These are phyloP conservation scores for Colletotrichum orbiculare DNA, from an alignment of 2,329 filamentous ascomycete genomes.

Conservation along the genomic window DNA sequence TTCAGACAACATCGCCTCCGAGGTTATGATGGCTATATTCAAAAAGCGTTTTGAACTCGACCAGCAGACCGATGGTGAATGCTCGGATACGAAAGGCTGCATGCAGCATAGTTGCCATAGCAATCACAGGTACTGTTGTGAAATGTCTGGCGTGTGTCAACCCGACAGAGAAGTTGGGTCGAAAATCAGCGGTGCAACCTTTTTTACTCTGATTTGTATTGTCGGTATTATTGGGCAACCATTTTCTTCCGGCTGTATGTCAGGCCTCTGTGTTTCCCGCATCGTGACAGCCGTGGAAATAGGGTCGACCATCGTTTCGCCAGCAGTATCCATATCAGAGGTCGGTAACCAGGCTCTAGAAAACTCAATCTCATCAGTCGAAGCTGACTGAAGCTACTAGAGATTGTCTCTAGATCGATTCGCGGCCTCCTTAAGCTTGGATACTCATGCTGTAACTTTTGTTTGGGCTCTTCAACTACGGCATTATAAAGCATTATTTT, in stretches of 20 bases:
- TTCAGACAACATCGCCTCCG: conserved; percentile 44
- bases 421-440: conserved; percentile 46
- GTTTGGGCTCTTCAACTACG: too few species aligned
- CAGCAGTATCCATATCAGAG: conserved; percentile 45
- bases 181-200: conserved; percentile 39
- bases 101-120: conserved; percentile 47
- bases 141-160: conserved; percentile 43
- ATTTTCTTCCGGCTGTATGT: conserved; percentile 42
- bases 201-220: conserved; percentile 49
- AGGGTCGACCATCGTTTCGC: conserved; percentile 42
- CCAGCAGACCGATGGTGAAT: conserved; percentile 40
- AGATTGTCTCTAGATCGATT: conserved; percentile 44
- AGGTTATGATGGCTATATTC: conserved; percentile 44
- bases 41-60: conserved; percentile 41
- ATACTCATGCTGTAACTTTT: conserved; percentile 42
- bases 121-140: conserved; percentile 44
- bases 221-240: conserved; percentile 48
- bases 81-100: conserved; percentile 45
- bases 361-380: too few species aligned
- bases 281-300: conserved; percentile 43
- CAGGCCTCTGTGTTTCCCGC: conserved; percentile 41
- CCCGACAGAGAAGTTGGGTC: conserved; percentile 41
- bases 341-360: background rate
- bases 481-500: too few species aligned
- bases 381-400: background rate